Base-by-base conservation (phyloP, 805 yeast species). In the Lipomyces chichibuensis region DNA sequence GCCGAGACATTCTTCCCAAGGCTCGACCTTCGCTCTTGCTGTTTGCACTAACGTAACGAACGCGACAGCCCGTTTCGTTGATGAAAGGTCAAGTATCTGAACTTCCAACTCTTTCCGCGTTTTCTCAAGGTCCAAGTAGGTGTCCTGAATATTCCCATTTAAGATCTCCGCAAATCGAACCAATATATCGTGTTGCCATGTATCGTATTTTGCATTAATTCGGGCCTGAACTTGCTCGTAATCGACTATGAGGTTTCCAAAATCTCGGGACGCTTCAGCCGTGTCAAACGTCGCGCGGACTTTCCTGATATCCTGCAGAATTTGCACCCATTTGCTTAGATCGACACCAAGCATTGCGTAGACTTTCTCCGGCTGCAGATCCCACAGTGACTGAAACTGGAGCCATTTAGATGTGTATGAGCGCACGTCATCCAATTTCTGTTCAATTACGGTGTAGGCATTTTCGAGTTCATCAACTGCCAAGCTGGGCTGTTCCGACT, bases 311-410 rank as follows among this genome's bases (percentile, higher is more conserved):
- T 84, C 84, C 0, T 77, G 74, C 27, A 87, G 74, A 0, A 82
- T 71, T 0, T 76, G 75, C 33, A 84, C 72, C 94, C 95, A 90
- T 3, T 69, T 62, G 0, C 65, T 65, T 13, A 86, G 58, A 62
- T 80, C 78, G 2, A 63, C 68, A 0, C 78, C 80, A 2, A 85
- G 73, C 9, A 70, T 62, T 1, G 69, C 66, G 29, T 76, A 76
- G 2, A 86, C 82, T 0, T 79, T 79, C 1, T 80, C 82, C 0
- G 82, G 71, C 14, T 82, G 79, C 9, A 88, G 71, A 67, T 84
- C 87, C 91, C 92, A 88, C 3, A 89, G 75, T 0, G 82, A 75
- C 73, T 87, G 89, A 33, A 88, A 79, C 25, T 76, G 77, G 1
- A 74, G 72, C 96, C 96, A 90, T 20, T 79, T 78, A 0, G 72